Base-by-base conservation (phyloP, 371 early-diverging fungal genomes). In the Mucor lusitanicus region DNA sequence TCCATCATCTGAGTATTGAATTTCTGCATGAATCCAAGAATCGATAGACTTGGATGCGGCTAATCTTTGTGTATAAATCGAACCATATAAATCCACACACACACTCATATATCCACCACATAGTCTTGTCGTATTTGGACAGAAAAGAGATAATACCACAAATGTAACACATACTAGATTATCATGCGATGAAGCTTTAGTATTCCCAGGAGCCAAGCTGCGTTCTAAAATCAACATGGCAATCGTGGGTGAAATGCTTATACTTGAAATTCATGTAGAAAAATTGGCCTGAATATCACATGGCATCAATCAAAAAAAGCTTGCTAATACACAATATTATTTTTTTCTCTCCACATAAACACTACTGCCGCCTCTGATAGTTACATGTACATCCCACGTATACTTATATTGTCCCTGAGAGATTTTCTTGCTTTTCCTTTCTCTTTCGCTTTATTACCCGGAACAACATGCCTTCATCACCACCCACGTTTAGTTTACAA, bases 401-500 rank as follows among this genome's bases (percentile, higher is more conserved):
- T 32, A 37, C 39, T 53, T 53, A 55, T 27, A 55, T 30, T 55
- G 19, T 9, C 25, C 25, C 39, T 58, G 40, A 30, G 40, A 30
- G 17, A 12, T 13, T 19, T 3, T 35, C 17, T 17, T 12, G 33
- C 33, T 48, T 55, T 56, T 30, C 15, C 30, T 40, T 42, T 15
- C 39, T 70, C 56, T 42, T 57, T 25, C 28, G n/a, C 28, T 44
- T 64, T 64, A 48, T 50, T 64, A 17, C 23, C 60, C 27, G 53
- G 25, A 58, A 0, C 9, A 42, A 30, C 50, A 59, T 33, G 17
- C 48, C 39, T 53, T 33, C 55, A 27, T 61, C 57, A 13, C 64
- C 69, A 27, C 40, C 70, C 4, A 90, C 94, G 0, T 95, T 93
- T 69, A 78, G 84, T 23, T 75, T 89, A 68, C 95, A 96, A 71